phyloP scores from a whole-genome alignment of 116 monocot genomes.

The Papilionanthe hybrid region DNA sequence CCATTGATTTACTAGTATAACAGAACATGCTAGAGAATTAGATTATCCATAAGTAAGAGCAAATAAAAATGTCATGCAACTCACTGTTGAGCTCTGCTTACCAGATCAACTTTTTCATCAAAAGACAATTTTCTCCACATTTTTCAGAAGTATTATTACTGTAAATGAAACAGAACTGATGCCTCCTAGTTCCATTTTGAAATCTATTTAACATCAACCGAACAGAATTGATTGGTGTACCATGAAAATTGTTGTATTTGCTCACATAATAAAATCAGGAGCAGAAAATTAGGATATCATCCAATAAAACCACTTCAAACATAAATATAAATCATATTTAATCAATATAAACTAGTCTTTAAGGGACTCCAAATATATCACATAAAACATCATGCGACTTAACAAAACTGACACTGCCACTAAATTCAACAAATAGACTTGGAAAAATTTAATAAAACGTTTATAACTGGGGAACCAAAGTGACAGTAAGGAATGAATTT shows the following conservation, averaged over 20 bases:
- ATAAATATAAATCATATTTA: not conserved
- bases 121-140: too few relatives aligned
- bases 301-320: not conserved
- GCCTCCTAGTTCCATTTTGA: too few relatives aligned
- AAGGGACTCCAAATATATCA: not conserved
- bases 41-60: too few relatives aligned
- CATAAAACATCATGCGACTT: not conserved
- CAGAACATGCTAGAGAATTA: not conserved
- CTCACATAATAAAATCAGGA: not conserved
- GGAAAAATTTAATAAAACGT: not conserved
- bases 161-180: too few relatives aligned
- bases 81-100: too few relatives aligned
- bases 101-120: too few relatives aligned
- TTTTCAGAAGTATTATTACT: too few relatives aligned
- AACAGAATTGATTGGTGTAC: too few relatives aligned
- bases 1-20: not conserved
- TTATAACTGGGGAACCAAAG: not conserved
- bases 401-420: not conserved
- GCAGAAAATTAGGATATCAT: not conserved
- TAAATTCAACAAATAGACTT: not conserved
- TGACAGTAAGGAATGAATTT: not conserved
- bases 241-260: not conserved
- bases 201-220: too few relatives aligned
- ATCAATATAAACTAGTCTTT: not conserved
- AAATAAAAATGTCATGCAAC: too few relatives aligned